These are phyloP conservation scores for Cajanus cajan DNA, from an alignment of 306 rosid species.

Conservation along the genomic window DNA sequence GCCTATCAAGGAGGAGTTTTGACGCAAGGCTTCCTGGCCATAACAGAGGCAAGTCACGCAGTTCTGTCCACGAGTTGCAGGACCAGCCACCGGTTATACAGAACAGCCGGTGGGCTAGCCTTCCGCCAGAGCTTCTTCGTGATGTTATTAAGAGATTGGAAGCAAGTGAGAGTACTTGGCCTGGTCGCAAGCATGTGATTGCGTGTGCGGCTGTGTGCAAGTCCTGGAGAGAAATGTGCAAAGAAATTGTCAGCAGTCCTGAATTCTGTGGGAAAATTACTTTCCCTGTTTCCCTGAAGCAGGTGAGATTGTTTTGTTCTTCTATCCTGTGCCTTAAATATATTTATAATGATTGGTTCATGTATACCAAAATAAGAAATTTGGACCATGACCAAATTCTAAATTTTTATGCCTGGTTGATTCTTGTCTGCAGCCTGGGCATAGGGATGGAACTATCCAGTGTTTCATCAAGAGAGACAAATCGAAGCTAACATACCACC, in stretches of 20 bases:
- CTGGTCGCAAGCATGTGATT: slow-evolving; percentile 79
- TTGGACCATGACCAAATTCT: background rate
- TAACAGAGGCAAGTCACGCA: slow-evolving; percentile 74
- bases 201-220: slow-evolving; percentile 91
- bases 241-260: slow-evolving; percentile 81
- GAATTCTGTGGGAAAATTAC: slow-evolving; percentile 89
- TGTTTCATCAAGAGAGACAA: slow-evolving; percentile 96
- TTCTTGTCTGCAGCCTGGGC: slow-evolving; percentile 70
- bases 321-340: background rate
- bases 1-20: slow-evolving; percentile 84
- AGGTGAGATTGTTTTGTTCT: slow-evolving; percentile 51
- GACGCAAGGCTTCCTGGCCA: slow-evolving; percentile 84
- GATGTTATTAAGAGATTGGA: slow-evolving; percentile 92
- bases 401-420: background rate
- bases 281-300: slow-evolving; percentile 85
- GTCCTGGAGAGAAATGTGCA: slow-evolving; percentile 97
- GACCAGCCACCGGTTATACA: slow-evolving; percentile 64
- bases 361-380: background rate
- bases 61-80: slow-evolving; percentile 71
- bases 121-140: slow-evolving; percentile 87
- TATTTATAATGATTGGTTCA: background rate
- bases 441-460: slow-evolving; percentile 79
- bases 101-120: slow-evolving; percentile 90
- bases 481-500: slow-evolving; percentile 81
- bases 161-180: slow-evolving; percentile 91